These are phyloP conservation scores for Medicago ruthenica DNA, from an alignment of 306 rosid species.

Conservation along the genomic window DNA sequence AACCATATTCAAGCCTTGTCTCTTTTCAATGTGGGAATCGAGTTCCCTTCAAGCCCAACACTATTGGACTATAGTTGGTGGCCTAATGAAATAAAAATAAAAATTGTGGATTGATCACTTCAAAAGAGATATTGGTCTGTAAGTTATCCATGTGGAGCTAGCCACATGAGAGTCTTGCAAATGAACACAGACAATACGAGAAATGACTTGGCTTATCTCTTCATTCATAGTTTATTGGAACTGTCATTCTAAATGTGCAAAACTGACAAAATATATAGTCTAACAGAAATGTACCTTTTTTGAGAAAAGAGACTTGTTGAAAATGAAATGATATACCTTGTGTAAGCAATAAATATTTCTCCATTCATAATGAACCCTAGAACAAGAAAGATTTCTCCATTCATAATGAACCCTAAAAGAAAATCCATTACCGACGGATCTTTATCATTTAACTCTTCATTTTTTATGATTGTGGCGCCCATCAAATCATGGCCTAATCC, in stretches of 20 bases:
- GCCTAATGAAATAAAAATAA: background rate
- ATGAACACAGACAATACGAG: background rate
- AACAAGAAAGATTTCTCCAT: too few species aligned
- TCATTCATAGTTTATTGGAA: background rate
- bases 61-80: too few species aligned
- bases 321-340: background rate
- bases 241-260: background rate
- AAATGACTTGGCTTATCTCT: background rate
- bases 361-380: background rate
- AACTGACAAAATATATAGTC: background rate
- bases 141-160: background rate
- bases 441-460: constrained; percentile 29
- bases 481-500: constrained; percentile 14
- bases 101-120: background rate
- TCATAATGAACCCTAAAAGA: background rate
- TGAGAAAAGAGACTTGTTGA: background rate
- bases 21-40: too few species aligned
- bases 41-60: too few species aligned
- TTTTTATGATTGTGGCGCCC: constrained; percentile 12
- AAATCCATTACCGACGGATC: background rate
- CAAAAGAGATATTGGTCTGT: background rate
- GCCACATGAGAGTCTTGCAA: constrained; percentile 4
- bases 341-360: background rate
- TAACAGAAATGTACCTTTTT: background rate
- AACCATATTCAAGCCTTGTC: too few species aligned